A percentile compares a stretch with the other conserved stretches of the same genome.
phyloP scores from a whole-genome alignment of 345 rosid species.

The Citropsis articulata region DNA sequence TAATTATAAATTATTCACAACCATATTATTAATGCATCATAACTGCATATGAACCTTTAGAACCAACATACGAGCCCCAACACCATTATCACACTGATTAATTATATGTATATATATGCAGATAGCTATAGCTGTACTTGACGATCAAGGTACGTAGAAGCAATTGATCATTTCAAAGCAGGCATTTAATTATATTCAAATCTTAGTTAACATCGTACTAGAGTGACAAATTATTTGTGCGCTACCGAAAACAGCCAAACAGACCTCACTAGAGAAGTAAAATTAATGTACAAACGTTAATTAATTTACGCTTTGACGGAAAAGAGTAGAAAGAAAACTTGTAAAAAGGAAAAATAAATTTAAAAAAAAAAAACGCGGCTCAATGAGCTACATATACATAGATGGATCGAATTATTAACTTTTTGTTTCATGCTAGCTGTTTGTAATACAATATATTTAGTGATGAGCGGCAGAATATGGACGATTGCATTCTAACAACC shows the following conservation, averaged over 20 bases:
- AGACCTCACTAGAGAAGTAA: not conserved
- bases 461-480: not conserved
- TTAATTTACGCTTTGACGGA: not conserved
- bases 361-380: not conserved
- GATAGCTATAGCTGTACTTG: not conserved
- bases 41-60: not conserved
- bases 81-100: not conserved
- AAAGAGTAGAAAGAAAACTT: not conserved
- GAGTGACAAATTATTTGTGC: not conserved
- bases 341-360: not conserved
- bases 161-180: not conserved
- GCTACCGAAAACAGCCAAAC: not conserved
- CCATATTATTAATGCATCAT: not conserved
- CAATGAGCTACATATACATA: not conserved
- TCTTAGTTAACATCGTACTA: not conserved
- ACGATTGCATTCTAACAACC: conserved; percentile 12
- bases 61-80: not conserved
- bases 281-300: not conserved
- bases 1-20: not conserved
- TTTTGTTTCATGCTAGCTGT: not conserved
- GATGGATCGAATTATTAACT: not conserved
- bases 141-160: not conserved
- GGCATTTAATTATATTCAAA: not conserved
- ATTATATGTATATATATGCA: too few relatives aligned
- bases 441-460: too few relatives aligned